Conservation (phyloP, 768 basidiomycete genomes). For the Mycena rebaudengoi region DNA sequence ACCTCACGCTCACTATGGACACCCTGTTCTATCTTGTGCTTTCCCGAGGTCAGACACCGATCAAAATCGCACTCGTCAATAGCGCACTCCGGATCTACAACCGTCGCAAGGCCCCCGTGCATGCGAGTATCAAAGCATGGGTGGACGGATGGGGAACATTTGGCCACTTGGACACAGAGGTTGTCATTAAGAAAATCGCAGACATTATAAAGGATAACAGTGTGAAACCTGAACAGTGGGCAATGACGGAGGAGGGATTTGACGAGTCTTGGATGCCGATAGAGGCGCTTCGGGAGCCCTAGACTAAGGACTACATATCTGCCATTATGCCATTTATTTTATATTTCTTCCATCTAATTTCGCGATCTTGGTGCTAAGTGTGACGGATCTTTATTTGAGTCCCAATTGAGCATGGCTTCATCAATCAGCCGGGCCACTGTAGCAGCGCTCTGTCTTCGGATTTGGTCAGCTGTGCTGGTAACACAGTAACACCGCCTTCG, state of each 20-base stretch:
- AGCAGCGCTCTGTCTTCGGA: no score
- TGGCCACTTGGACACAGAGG: background rate
- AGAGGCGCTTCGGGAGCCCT: background rate
- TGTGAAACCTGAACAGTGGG: constrained; percentile 4
- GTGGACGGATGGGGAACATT: background rate
- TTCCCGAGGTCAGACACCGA: background rate
- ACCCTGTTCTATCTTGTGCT: background rate
- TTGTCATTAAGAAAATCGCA: constrained; percentile 1
- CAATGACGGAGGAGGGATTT: background rate
- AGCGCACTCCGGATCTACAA: background rate
- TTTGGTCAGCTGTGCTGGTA: no score
- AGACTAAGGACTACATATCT: no score
- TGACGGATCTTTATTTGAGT: no score
- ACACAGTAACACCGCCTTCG: no score
- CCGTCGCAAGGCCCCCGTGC: background rate
- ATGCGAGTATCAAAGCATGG: background rate
- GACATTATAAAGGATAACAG: background rate
- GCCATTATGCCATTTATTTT: no score
- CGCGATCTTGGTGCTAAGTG: no score
- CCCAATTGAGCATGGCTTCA: no score
- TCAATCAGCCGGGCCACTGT: no score
- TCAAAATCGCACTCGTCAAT: background rate
- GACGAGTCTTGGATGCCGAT: constrained; percentile 4
- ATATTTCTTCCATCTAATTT: no score
- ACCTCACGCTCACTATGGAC: constrained; percentile 13